A percentile compares a stretch with the other conserved stretches of the same genome.
Conservation (phyloP, 2,329 filamentous ascomycete genomes). For the Endoconidiophora polonica region DNA sequence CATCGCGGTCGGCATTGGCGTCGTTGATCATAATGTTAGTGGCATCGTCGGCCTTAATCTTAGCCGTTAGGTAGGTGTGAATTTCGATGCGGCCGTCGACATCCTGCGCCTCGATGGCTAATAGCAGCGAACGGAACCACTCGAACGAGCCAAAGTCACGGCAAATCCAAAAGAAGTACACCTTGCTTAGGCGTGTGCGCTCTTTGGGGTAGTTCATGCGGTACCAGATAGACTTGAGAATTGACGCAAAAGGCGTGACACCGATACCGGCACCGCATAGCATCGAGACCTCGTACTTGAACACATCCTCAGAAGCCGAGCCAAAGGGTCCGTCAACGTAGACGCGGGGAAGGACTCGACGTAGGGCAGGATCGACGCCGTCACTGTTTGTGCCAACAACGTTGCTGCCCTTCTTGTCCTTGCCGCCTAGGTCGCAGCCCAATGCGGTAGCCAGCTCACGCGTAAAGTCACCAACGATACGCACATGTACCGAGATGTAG, state of each 20-base stretch:
- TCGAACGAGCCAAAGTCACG: constrained; percentile 76
- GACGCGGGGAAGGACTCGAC: constrained; percentile 58
- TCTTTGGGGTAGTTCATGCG: constrained; percentile 75
- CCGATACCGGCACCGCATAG: constrained; percentile 73
- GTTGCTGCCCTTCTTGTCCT: constrained; percentile 38
- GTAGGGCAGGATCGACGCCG: constrained; percentile 52
- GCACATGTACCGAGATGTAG: constrained; percentile 75
- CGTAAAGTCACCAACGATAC: constrained; percentile 71
- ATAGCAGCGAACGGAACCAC: constrained; percentile 72
- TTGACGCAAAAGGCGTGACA: constrained; percentile 73
- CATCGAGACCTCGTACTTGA: constrained; percentile 69
- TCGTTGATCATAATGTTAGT: constrained; percentile 92
- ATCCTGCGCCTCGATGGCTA: constrained; percentile 77
- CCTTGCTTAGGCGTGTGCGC: constrained; percentile 64
- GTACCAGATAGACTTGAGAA: constrained; percentile 87
- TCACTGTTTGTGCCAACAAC: constrained; percentile 51
- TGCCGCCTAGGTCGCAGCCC: constrained; percentile 47
- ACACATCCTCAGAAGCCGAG: constrained; percentile 73
- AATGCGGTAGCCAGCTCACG: constrained; percentile 50
- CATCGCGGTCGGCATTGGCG: constrained; percentile 66
- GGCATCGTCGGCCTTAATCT: constrained; percentile 71
- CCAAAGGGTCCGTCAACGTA: constrained; percentile 78
- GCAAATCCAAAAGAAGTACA: constrained; percentile 90
- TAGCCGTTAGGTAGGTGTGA: constrained; percentile 74
- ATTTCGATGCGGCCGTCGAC: constrained; percentile 74